These are phyloP conservation scores for Populus hybrid DNA, from an alignment of 441 rosid species.

Conservation along the genomic window DNA sequence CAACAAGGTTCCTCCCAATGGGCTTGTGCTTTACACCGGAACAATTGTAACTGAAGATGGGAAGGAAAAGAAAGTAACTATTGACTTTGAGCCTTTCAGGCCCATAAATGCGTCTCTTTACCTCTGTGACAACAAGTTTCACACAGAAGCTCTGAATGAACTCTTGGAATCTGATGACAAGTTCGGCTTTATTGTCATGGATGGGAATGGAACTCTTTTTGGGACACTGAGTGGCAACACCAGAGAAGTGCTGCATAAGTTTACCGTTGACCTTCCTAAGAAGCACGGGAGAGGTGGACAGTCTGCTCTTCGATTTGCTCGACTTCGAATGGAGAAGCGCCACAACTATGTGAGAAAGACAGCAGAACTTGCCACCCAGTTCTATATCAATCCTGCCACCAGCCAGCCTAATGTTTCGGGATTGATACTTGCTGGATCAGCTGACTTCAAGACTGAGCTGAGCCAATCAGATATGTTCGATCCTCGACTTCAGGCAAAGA, in stretches of 20 bases:
- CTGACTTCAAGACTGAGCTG: conserved; percentile 90
- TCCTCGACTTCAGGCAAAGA: conserved; percentile 83
- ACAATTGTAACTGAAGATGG: conserved; percentile 80
- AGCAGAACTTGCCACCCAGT: conserved; percentile 86
- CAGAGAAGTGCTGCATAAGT: conserved; percentile 80
- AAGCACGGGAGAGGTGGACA: conserved; percentile 94
- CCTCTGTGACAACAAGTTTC: conserved; percentile 83
- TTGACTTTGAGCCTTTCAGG: conserved; percentile 78
- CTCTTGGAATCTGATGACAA: conserved; percentile 79
- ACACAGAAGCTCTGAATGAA: conserved; percentile 69
- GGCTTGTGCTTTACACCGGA: conserved; percentile 86
- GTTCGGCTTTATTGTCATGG: conserved; percentile 86
- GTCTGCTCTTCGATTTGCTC: conserved; percentile 81
- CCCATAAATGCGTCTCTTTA: conserved; percentile 76
- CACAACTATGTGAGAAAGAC: conserved; percentile 85
- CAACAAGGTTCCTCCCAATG: conserved; percentile 79
- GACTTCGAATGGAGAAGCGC: conserved; percentile 85
- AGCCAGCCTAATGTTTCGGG: conserved; percentile 92
- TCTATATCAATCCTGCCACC: conserved; percentile 70
- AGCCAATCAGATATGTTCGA: conserved; percentile 94
- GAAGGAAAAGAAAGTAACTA: conserved; percentile 82
- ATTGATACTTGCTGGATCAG: conserved; percentile 88
- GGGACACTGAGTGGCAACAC: conserved; percentile 79
- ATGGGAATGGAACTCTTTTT: conserved; percentile 84
- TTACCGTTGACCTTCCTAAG: conserved; percentile 80